Conservation (phyloP, 2,329 filamentous ascomycete species). For the Nakataea oryzae region DNA sequence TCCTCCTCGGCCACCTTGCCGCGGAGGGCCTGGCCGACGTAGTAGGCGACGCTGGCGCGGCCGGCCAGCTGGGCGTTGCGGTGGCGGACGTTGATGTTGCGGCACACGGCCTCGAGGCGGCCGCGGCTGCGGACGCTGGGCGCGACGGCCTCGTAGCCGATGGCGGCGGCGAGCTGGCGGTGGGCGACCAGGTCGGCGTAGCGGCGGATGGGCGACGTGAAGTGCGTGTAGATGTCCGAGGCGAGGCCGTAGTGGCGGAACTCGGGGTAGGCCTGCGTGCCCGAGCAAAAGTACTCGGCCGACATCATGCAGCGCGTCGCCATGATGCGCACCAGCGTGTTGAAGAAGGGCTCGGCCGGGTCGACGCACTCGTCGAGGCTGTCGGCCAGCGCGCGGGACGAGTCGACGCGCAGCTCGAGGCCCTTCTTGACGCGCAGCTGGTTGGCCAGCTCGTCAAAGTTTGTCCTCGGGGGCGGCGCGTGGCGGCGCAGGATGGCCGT, state of each 20-base stretch:
- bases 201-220: slow-evolving; percentile 91
- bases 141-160: slow-evolving; percentile 83
- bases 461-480: slow-evolving; percentile 83
- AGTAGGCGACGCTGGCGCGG: slow-evolving; percentile 91
- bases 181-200: slow-evolving; percentile 89
- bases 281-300: slow-evolving; percentile 95
- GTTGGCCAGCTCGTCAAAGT: slow-evolving; percentile 88
- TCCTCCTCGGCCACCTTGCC: slow-evolving; percentile 69
- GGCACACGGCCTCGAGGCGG: slow-evolving; percentile 87
- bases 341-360: slow-evolving; percentile 82
- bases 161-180: slow-evolving; percentile 87
- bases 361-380: slow-evolving; percentile 82
- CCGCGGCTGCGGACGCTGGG: slow-evolving; percentile 69
- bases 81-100: slow-evolving; percentile 96
- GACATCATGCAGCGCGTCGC: slow-evolving; percentile 99
- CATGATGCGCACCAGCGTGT: slow-evolving; percentile 94
- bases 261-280: slow-evolving; percentile 84
- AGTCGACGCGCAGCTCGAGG: slow-evolving; percentile 71
- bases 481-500: slow-evolving; percentile 90
- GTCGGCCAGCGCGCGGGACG: slow-evolving; percentile 86
- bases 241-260: slow-evolving; percentile 97
- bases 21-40: slow-evolving; percentile 92
- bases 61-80: slow-evolving; percentile 95
- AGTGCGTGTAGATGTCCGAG: slow-evolving; percentile 96
- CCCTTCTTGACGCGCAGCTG: slow-evolving; percentile 83